Evolutionary conservation across 2,329 filamentous ascomycete species (phyloP), one percentile per base, ranked within the genome.

Genomic region (Ophiostoma pallidulum): DNA sequence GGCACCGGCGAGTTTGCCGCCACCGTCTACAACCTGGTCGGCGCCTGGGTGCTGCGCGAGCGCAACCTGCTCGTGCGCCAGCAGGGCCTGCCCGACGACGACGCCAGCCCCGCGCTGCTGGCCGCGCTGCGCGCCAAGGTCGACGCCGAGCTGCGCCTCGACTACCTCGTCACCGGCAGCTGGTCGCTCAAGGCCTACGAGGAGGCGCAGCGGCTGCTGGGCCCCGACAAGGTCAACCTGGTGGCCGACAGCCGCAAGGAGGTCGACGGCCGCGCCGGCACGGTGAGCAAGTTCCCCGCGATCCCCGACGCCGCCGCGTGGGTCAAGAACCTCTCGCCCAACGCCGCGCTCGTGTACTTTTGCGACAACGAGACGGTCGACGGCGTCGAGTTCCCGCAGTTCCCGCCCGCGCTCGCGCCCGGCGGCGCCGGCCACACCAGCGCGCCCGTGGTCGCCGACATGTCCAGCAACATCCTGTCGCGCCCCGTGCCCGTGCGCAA

Each of bases 291-390:
- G 65, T 97, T 94, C 62, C 88, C 88, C 50, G 78, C 71, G 52
- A 94, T 97, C 44, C 84, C 91, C 0, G 74, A 81, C 9, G 82
- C 90, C 64, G 78, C 76, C 53, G 76, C 75, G 18, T 96, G 88
- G 87, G 19, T 22, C 29, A 22, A 20, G 22, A 84, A 74, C 29
- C 73, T 92, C 8, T 84, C 80, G 35, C 71, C 78, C 55, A 71
- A 78, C 32, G 70, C 82, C 9, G 78, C 88, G 0, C 73, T 94
- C 58, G 83, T 91, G 2, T 97, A 96, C 66, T 90, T 80, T 64
- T 95, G 91, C 64, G 85, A 90, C 64, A 97, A 97, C 58, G 90
- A 97, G 71, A 95, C 88, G 0, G 87, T 94, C 6, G 88, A 95
- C 59, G 90, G 90, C 29, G 88, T 97, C 16, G 91, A 97, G 62